These are phyloP conservation scores for Dimocarpus longan DNA, from an alignment of 345 rosid genomes.

Conservation along the genomic window DNA sequence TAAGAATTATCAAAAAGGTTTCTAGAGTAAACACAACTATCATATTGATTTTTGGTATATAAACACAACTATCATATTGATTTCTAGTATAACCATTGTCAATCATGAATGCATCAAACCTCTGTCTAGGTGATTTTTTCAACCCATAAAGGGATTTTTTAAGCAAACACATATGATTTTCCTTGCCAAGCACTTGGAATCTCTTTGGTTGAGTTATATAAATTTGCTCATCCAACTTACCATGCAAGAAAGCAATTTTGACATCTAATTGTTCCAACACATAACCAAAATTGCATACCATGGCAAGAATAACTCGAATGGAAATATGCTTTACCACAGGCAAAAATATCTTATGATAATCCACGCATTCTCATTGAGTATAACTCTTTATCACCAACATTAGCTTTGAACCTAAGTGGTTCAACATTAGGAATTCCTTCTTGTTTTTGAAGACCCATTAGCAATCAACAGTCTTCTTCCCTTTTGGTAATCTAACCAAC, in stretches of 20 bases:
- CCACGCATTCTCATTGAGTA: not conserved
- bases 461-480: not conserved
- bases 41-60: too few species aligned
- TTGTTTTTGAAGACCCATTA: slow-evolving; percentile 3
- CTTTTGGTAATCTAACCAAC: not conserved
- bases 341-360: slow-evolving; percentile 3
- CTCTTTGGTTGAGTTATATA: not conserved
- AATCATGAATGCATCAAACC: too few species aligned
- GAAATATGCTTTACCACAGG: not conserved
- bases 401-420: not conserved
- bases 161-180: not conserved
- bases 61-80: too few species aligned
- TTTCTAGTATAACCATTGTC: too few species aligned
- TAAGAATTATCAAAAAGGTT: too few species aligned
- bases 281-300: not conserved
- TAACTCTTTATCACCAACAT: not conserved
- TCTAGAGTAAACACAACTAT: too few species aligned
- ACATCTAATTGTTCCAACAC: not conserved
- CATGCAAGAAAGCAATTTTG: slow-evolving; percentile 1
- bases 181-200: not conserved
- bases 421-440: not conserved
- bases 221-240: not conserved
- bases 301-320: slow-evolving; percentile 1
- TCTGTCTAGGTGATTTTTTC: too few species aligned
- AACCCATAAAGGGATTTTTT: not conserved